Evolutionary conservation across 2,329 filamentous ascomycete genomes (phyloP).

Genomic region (Amylocarpus encephaloides): DNA sequence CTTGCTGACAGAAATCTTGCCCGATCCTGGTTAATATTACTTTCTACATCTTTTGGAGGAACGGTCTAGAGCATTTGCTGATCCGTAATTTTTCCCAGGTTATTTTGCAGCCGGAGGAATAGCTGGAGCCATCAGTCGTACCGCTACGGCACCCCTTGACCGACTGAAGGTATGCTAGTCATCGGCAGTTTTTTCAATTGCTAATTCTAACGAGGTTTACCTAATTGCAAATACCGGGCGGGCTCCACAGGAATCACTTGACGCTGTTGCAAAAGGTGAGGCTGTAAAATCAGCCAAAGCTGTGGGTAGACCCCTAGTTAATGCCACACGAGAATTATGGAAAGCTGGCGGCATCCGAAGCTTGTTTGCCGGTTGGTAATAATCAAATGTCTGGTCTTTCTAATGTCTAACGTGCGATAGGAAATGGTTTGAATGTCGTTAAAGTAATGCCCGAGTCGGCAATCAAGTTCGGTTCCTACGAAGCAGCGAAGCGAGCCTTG

Average conservation of each 20-base stretch:
- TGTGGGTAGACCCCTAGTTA: slow-evolving; percentile 61
- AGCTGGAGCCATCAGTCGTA: slow-evolving; percentile 90
- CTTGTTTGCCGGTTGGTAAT: slow-evolving; percentile 76
- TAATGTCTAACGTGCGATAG: slow-evolving; percentile 39
- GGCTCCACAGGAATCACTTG: slow-evolving; percentile 50
- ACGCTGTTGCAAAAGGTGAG: slow-evolving; percentile 65
- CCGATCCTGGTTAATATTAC: slow-evolving; percentile 53
- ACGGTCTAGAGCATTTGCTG: neutral
- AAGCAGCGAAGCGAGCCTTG: slow-evolving; percentile 84
- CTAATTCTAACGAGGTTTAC: slow-evolving; percentile 52
- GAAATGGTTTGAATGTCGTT: slow-evolving; percentile 91
- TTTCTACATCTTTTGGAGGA: slow-evolving; percentile 1
- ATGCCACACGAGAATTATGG: slow-evolving; percentile 74
- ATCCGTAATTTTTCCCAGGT: slow-evolving; percentile 41
- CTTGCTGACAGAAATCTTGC: slow-evolving; percentile 42
- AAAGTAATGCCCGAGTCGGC: slow-evolving; percentile 99
- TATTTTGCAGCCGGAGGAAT: slow-evolving; percentile 96
- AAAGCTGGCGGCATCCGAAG: slow-evolving; percentile 78
- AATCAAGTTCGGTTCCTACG: slow-evolving; percentile 96
- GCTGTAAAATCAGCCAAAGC: slow-evolving; percentile 58
- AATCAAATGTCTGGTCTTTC: slow-evolving; percentile 6
- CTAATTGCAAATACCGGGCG: slow-evolving; percentile 82
- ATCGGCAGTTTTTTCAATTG: neutral
- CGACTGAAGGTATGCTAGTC: slow-evolving; percentile 59
- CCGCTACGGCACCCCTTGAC: slow-evolving; percentile 91